A percentile compares a stretch with the other conserved stretches of the same genome.
phyloP scores from a whole-genome alignment of 169 alveolate genomes.

The Cryptosporidium baileyi region DNA sequence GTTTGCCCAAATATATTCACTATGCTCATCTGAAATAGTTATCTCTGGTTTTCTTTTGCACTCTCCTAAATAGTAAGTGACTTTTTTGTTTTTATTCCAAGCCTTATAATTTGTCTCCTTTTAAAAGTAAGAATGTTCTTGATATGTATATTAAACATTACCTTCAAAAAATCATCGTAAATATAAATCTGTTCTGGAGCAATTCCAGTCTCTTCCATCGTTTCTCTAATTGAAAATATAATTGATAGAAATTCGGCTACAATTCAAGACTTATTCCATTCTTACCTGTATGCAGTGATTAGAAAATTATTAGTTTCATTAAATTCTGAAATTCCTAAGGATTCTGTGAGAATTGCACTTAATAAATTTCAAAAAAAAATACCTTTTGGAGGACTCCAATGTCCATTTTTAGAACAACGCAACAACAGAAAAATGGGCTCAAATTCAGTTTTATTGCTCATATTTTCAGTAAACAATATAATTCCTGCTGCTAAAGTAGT shows the following conservation, averaged over 20 bases:
- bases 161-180: constrained; percentile 31
- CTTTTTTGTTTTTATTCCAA: constrained; percentile 44
- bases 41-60: not conserved
- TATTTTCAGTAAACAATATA: not conserved
- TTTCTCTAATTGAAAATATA: constrained; percentile 14
- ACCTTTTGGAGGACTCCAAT: constrained; percentile 71
- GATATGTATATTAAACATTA: not conserved
- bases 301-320: constrained; percentile 10
- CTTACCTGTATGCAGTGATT: constrained; percentile 65
- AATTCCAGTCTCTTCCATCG: constrained; percentile 62
- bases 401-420: constrained; percentile 27
- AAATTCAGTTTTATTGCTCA: not conserved
- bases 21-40: constrained; percentile 43
- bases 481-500: constrained; percentile 69
- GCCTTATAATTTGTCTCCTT: constrained; percentile 60
- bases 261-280: not conserved
- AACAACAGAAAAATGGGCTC: constrained; percentile 37
- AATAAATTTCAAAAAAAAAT: not conserved
- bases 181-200: constrained; percentile 3
- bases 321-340: constrained; percentile 8
- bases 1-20: constrained; percentile 53
- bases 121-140: not conserved
- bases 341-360: not conserved
- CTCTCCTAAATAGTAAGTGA: constrained; percentile 40
- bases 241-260: not conserved